These are phyloP conservation scores for Agastache rugosa DNA, from an alignment of 257 asterid genomes.

Conservation along the genomic window DNA sequence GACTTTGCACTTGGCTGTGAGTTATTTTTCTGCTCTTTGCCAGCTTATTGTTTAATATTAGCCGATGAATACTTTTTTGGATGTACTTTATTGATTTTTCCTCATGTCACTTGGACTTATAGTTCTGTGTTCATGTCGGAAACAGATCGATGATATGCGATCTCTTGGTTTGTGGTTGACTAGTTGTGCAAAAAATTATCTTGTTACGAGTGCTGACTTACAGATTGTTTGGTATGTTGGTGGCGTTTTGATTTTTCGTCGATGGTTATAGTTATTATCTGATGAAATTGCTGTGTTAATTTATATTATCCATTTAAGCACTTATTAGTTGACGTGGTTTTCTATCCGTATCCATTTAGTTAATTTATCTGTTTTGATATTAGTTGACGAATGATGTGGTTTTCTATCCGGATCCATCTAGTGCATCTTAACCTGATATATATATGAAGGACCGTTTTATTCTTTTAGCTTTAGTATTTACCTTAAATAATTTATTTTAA, in stretches of 20 bases:
- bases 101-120: not conserved
- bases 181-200: constrained; percentile 13
- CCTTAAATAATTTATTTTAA: not conserved
- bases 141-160: not conserved
- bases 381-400: constrained; percentile 7
- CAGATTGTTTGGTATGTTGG: constrained; percentile 17
- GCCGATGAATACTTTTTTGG: not conserved
- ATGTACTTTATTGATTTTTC: not conserved
- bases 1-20: not conserved
- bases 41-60: not conserved
- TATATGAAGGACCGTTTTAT: not conserved
- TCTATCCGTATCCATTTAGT: constrained; percentile 9
- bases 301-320: constrained; percentile 11
- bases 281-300: not conserved
- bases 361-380: not conserved
- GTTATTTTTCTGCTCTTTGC: not conserved
- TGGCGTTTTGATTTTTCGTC: not conserved
- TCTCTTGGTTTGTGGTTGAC: constrained; percentile 32
- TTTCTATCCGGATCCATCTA: constrained; percentile 17
- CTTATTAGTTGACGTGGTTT: constrained; percentile 15
- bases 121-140: constrained; percentile 1
- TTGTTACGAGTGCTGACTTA: not conserved
- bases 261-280: constrained; percentile 16
- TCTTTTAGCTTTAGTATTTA: constrained; percentile 18
- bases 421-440: constrained; percentile 15